Evolutionary conservation across 768 basidiomycete species (phyloP).

Genomic region (Phaffia tasmanica): DNA sequence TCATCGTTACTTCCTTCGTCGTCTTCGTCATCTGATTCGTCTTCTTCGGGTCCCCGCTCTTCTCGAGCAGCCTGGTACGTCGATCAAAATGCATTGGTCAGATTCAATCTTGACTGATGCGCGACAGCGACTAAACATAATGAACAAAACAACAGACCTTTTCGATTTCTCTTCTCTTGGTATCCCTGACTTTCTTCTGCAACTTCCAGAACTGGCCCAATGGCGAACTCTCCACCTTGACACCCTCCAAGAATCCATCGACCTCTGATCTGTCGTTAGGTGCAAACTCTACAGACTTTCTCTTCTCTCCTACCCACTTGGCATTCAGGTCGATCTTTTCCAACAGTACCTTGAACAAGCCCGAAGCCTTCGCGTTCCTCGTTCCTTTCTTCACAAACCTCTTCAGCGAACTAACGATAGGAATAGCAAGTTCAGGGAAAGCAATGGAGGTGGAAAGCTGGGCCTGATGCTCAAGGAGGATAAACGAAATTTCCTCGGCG

Average conservation of each 20-base stretch:
- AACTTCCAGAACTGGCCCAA: constrained; percentile 42
- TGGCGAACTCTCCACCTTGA: constrained; percentile 55
- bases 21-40: constrained; percentile 11
- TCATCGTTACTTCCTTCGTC: not conserved
- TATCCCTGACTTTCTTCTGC: constrained; percentile 25
- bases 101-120: not conserved
- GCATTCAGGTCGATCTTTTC: constrained; percentile 79
- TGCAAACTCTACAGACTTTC: constrained; percentile 60
- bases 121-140: not conserved
- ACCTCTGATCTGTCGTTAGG: constrained; percentile 63
- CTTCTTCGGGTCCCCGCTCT: constrained; percentile 26
- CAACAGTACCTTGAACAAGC: constrained; percentile 58
- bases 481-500: constrained; percentile 65
- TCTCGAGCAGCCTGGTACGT: constrained; percentile 19
- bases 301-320: constrained; percentile 60
- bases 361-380: constrained; percentile 37
- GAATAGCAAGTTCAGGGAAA: constrained; percentile 84
- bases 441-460: constrained; percentile 73
- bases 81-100: too few relatives aligned
- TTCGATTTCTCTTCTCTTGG: constrained; percentile 25
- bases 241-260: constrained; percentile 49
- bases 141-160: constrained; percentile 14
- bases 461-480: constrained; percentile 65
- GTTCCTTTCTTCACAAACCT: constrained; percentile 56
- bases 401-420: constrained; percentile 59